Evolutionary conservation across 2,329 filamentous ascomycete genomes (phyloP).

Genomic region (Arthrobotrys iridis): DNA sequence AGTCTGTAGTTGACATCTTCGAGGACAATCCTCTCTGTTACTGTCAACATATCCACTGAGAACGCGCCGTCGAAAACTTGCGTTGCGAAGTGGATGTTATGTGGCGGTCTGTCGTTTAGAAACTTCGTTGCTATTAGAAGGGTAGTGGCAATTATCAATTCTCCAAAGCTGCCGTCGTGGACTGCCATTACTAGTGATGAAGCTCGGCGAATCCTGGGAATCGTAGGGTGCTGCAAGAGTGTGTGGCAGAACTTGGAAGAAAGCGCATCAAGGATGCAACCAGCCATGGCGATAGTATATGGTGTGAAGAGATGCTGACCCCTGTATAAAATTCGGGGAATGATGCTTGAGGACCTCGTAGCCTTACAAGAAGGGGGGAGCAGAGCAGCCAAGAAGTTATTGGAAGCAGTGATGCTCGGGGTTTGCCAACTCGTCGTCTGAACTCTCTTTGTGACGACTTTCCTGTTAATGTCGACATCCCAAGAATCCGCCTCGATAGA

Average conservation of each 20-base stretch:
- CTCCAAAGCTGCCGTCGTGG: constrained; percentile 37
- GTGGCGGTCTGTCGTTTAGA: constrained; percentile 46
- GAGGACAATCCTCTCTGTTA: constrained; percentile 32
- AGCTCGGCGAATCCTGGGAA: constrained; percentile 35
- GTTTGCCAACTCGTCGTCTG: constrained; percentile 38
- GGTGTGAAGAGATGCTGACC: constrained; percentile 49
- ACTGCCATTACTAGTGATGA: not conserved
- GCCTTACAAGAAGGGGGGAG: constrained; percentile 47
- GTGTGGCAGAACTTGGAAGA: constrained; percentile 52
- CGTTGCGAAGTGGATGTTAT: constrained; percentile 49
- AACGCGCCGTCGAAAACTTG: constrained; percentile 41
- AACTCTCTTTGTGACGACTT: not conserved
- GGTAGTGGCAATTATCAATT: constrained; percentile 37
- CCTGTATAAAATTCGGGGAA: constrained; percentile 40
- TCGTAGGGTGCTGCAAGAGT: constrained; percentile 39
- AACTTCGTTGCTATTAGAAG: constrained; percentile 50
- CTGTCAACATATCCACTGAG: constrained; percentile 43
- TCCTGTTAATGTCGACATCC: constrained; percentile 14
- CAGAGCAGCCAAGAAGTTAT: constrained; percentile 22
- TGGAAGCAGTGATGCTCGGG: constrained; percentile 33
- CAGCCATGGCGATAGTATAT: constrained; percentile 49
- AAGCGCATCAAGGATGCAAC: constrained; percentile 49
- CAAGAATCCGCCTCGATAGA: constrained; percentile 45
- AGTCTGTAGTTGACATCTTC: constrained; percentile 49
- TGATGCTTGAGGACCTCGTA: constrained; percentile 15